phyloP scores from a whole-genome alignment of 306 rosid genomes.

The Trichosanthes truncata region DNA sequence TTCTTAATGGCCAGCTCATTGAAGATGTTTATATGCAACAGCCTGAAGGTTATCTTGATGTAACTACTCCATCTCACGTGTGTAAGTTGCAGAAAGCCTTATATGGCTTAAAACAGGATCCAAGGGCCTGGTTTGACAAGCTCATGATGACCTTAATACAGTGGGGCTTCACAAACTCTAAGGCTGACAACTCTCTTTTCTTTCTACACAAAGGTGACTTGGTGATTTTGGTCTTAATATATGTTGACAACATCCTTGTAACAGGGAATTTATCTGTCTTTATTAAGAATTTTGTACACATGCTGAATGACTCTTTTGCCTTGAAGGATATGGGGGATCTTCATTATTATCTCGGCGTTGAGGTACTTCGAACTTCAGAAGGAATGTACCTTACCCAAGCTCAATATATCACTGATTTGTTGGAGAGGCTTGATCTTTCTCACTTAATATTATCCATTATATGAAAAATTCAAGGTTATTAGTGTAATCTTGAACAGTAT shows the following conservation, averaged over 20 bases:
- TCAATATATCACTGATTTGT: neutral
- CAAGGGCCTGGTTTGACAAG: too few species aligned
- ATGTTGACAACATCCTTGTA: neutral
- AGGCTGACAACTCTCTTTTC: neutral
- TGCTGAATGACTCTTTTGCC: neutral
- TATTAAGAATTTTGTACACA: too few species aligned
- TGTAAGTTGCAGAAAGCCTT: too few species aligned
- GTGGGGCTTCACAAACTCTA: neutral
- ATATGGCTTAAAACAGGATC: too few species aligned
- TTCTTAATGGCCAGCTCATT: too few species aligned
- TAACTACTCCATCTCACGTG: too few species aligned
- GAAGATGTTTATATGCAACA: too few species aligned
- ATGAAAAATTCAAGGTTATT: too few species aligned
- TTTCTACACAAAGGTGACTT: neutral
- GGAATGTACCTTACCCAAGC: neutral
- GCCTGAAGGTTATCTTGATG: too few species aligned
- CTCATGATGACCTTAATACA: too few species aligned
- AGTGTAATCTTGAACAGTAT: too few species aligned
- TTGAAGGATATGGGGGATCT: neutral
- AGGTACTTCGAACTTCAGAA: neutral
- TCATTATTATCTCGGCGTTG: neutral
- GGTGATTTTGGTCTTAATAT: neutral
- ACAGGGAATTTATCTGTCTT: rapidly evolving
- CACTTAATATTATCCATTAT: neutral
- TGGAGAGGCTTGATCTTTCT: rapidly evolving